Percentiles rank a stretch among this genome's conserved stretches.
phyloP scores from a whole-genome alignment of 495 filamentous ascomycete species.

The Symbiotaphrina buchneri region DNA sequence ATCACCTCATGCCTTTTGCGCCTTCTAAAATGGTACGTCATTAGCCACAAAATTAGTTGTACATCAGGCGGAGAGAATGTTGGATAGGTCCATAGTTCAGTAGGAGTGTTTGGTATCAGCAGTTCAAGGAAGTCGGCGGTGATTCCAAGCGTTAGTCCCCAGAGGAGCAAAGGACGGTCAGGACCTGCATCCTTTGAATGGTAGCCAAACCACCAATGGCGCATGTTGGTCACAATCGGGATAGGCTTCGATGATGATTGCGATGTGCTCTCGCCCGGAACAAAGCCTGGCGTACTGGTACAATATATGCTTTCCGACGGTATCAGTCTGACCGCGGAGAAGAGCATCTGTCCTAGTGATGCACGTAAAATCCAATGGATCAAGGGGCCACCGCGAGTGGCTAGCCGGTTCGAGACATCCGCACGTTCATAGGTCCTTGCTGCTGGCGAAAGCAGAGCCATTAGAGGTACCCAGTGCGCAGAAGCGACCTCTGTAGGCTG shows the following conservation, averaged over 20 bases:
- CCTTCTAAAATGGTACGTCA: slow-evolving; percentile 37
- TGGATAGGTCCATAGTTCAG: slow-evolving; percentile 45
- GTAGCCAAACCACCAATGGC: slow-evolving; percentile 13
- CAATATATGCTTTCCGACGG: slow-evolving; percentile 38
- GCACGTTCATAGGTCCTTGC: slow-evolving; percentile 39
- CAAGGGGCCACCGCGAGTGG: slow-evolving; percentile 24
- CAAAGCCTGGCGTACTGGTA: slow-evolving; percentile 21
- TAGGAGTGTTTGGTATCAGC: slow-evolving; percentile 30
- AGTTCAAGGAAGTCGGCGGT: slow-evolving; percentile 51
- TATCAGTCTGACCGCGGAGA: slow-evolving; percentile 41
- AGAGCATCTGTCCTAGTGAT: slow-evolving; percentile 45
- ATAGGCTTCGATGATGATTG: background rate
- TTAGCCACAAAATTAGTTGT: slow-evolving; percentile 29
- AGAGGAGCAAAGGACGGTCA: slow-evolving; percentile 37
- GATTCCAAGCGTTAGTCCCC: slow-evolving; percentile 56
- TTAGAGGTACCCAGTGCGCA: slow-evolving; percentile 55
- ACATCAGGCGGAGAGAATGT: slow-evolving; percentile 50
- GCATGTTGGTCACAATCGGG: slow-evolving; percentile 7
- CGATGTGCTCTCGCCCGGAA: slow-evolving; percentile 9
- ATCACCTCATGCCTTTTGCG: slow-evolving; percentile 25
- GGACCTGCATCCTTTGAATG: slow-evolving; percentile 13
- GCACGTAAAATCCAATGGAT: slow-evolving; percentile 25
- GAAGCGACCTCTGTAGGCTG: slow-evolving; percentile 56
- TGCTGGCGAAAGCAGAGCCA: slow-evolving; percentile 35
- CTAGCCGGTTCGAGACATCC: slow-evolving; percentile 42